Conservation (phyloP, 441 rosid genomes). For the Pelargonium citronellum region DNA sequence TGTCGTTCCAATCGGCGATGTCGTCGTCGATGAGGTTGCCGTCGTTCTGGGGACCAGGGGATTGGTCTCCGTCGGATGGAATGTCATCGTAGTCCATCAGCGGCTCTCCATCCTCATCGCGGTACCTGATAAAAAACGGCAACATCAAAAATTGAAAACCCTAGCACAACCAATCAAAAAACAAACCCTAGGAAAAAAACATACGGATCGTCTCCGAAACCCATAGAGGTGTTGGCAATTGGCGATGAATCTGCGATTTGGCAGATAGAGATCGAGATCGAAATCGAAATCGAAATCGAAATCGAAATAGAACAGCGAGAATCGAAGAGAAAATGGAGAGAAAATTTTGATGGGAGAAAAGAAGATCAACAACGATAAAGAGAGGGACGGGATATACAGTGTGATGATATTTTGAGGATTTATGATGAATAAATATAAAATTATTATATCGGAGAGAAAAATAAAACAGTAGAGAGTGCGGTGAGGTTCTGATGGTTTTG, state of each 20-base stretch:
- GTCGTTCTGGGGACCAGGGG: conserved; percentile 41
- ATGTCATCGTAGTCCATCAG: conserved; percentile 85
- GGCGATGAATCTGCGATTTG: background rate
- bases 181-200: background rate
- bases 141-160: conserved; percentile 1
- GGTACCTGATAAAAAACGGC: conserved; percentile 39
- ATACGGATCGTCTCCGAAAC: conserved; percentile 42
- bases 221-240: conserved; percentile 25
- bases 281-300: no score
- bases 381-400: no score
- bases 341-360: no score
- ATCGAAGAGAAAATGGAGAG: no score
- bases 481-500: no score
- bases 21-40: conserved; percentile 52
- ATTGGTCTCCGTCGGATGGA: conserved; percentile 55
- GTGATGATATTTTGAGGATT: no score
- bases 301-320: no score
- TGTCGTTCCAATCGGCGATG: conserved; percentile 42
- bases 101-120: conserved; percentile 91
- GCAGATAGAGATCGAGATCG: no score
- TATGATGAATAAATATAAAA: no score
- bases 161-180: conserved; percentile 3
- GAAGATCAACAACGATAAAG: no score
- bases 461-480: no score
- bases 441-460: no score